A percentile compares a stretch with the other conserved stretches of the same genome.
These are phyloP conservation scores for Fusarium beomiforme DNA, from an alignment of 2,329 filamentous ascomycete species.

Conservation along the genomic window DNA sequence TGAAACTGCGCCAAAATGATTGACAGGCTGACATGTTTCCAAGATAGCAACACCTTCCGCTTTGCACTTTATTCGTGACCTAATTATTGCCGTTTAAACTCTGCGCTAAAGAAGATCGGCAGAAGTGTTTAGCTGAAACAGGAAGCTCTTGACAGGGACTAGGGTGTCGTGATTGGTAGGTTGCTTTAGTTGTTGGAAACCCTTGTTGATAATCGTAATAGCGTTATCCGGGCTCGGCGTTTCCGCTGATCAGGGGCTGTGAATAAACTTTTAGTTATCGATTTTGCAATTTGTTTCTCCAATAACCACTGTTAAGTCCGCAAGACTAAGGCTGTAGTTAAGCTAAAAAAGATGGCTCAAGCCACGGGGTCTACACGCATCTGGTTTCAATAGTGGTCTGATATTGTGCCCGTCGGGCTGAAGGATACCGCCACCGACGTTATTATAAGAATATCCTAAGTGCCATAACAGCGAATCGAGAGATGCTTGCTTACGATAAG, in stretches of 20 bases:
- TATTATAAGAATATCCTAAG: accelerated
- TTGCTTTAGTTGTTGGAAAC: not conserved
- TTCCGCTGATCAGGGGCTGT: not conserved
- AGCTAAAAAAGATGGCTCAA: not conserved
- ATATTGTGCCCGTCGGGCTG: not conserved
- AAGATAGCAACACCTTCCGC: not conserved
- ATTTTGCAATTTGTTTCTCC: not conserved
- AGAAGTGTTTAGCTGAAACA: not conserved
- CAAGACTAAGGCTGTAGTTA: not conserved
- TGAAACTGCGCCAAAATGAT: not conserved
- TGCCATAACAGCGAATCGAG: no score
- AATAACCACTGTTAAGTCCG: not conserved
- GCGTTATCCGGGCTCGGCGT: not conserved
- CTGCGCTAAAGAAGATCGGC: not conserved
- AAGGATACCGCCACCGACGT: not conserved
- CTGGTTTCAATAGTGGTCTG: not conserved
- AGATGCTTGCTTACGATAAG: accelerated
- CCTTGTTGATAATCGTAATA: not conserved
- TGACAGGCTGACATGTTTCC: not conserved
- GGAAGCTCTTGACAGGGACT: not conserved
- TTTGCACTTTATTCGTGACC: not conserved
- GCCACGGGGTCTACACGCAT: not conserved
- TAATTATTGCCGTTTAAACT: not conserved
- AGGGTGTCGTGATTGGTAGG: not conserved
- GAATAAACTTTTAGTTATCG: not conserved